Base-by-base conservation (phyloP, 768 basidiomycete genomes). In the Naganishia vaughanmartiniae region DNA sequence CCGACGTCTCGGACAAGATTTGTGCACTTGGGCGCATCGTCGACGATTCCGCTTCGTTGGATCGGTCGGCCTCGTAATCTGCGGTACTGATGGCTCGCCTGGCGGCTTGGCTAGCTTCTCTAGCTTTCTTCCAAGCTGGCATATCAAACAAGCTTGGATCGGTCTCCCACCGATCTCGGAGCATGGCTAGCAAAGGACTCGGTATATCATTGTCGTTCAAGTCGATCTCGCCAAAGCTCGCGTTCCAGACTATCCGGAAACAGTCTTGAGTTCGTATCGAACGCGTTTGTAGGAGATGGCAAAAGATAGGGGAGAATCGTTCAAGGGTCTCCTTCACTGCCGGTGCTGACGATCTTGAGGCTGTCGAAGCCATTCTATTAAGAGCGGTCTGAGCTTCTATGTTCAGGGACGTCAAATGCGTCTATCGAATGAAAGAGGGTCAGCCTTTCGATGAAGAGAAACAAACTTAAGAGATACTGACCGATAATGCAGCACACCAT, bases 211-310 rank as follows among this genome's bases (percentile, higher is more conserved):
- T 17, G n/a, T 58, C 57, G 21, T 24, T 11, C 24, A 58, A 24
- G 1, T 58, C 17, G 6, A 58, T 19, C 14, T 33, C 21, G 30
- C 57, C 57, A 36, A 58, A 58, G 21, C 17, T 58, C 10, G n/a
- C 57, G 24, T 58, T 58, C 57, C 57, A 58, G 2, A 58, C 39
- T 7, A 9, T n/a, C 31, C 57, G 57, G 57, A 58, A 58, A 17
- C 34, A 39, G 34, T 39, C 39, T 4, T 39, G 2, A 24, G 17
- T 24, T 39, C 39, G 57, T n/a, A 34, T 58, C 57, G 34, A 34
- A 21, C 33, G 21, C 17, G 15, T 21, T 36, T 14, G 30, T 1
- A 58, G 57, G n/a, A 58, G 57, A 39, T 58, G 36, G 33, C 34
- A 36, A 21, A 58, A 58, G 11, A 58, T 21, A 17, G 34, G 57